Base-by-base conservation (phyloP, 192 early-diverging fungal species). In the Rhizoclosmatium globosum region DNA sequence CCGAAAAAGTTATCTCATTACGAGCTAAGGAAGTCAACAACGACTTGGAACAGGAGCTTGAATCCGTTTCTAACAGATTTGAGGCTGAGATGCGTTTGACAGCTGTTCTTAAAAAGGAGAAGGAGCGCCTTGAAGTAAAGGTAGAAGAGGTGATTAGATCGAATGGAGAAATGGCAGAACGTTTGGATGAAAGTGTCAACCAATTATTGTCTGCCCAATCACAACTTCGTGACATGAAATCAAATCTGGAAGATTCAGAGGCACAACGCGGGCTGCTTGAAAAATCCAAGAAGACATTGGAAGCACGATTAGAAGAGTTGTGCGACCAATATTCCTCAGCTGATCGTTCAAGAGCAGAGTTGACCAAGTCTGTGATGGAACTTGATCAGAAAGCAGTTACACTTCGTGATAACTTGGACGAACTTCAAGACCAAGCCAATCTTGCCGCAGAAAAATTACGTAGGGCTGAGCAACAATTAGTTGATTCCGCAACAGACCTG, bases 331-430 rank as follows among this genome's bases (percentile, higher is more conserved):
- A 92, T 82, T 87, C 89, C 53, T 87, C 90, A 47, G 90, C 90
- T 64, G 88, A 86, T 60, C 90, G 93, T 72, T 88, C 88, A 83
- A 85, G 90, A 62, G 86, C 87, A 64, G 91, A 91, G n/a, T 89
- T 95, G 39, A 89, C 94, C 61, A 87, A 90, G 79, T 91, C 88
- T 44, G 89, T 91, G 43, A 80, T 84, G 77, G 88, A 87, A 44
- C 84, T 96, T 4, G 94, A 96, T 56, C 86, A 89, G 67, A 90
- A 97, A 64, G 86, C 92, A n/a, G 85, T 86, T 47, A 89, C 91
- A 43, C 87, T 95, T 58, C 89, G 92, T 41, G 90, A 92, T 61
- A 86, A 84, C 43, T 82, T 95, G 15, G 92, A 93, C 38, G 95
- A 97, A 70, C 84, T 90, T 62, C 89, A 94, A 80, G 91, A 95